Base-by-base conservation (phyloP, 1,139 yeast species). In the Candida neerlandica region DNA sequence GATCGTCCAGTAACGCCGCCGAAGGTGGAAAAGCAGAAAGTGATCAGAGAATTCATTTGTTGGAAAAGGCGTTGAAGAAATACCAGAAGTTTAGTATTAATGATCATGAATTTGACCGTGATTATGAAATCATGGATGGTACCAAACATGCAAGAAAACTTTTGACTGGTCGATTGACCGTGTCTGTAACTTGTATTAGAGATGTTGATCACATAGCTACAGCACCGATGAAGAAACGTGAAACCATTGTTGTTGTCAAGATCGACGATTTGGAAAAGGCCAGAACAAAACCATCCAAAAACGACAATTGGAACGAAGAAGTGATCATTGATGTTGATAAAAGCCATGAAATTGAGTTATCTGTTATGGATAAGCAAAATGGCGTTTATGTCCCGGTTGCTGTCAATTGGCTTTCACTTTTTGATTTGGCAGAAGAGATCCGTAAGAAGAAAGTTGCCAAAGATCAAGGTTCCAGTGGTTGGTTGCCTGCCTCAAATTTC, bases 131-230 rank as follows among this genome's bases (percentile, higher is more conserved):
- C 19, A 71, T 83, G 65, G 82, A 81, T 59, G 78, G 86, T 35
- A 85, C 86, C 27, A 85, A 85, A 50, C 84, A 84, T 57, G 84
- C 90, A 49, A 82, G 96, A 55, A 87, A 89, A 53, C 95, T 97
- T 0, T 74, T 91, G 43, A 81, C 91, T 1, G 99, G 99, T 53
- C 79, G 82, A 46, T 78, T 94, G 52, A 82, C 82, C 30, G 77
- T 92, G 37, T 81, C 84, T 18, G 73, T 92, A 48, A 79, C 86
- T 43, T 88, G 94, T 34, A 81, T 92, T 39, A 80, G 95, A 62
- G 97, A 91, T 66, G 90, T 92, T 35, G 97, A 92, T 62, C 99
- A 94, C 67, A 86, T 92, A 46, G 89, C 96, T 4, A 84, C 96
- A 5, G 91, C 95, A 10, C 66, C 79, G 64, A 85, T 89, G 58